phyloP scores from a whole-genome alignment of 495 filamentous ascomycete species.

The Aspergillus biplanus region DNA sequence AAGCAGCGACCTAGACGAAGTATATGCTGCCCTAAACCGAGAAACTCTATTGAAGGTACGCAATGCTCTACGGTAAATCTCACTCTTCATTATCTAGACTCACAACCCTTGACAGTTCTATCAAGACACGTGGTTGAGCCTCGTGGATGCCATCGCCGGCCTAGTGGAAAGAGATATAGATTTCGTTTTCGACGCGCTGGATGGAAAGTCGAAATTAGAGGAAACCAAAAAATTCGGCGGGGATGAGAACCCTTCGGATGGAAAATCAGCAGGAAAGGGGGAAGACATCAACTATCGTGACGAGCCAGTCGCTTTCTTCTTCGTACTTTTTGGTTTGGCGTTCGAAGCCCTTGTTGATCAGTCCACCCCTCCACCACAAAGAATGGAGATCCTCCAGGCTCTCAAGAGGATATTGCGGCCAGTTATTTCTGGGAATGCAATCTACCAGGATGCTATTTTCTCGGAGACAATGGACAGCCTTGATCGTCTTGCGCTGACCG shows the following conservation, averaged over 20 bases:
- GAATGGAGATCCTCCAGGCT: conserved; percentile 84
- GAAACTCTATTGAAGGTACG: conserved; percentile 81
- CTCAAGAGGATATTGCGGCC: conserved; percentile 94
- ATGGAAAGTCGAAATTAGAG: conserved; percentile 65
- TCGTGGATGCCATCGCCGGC: conserved; percentile 96
- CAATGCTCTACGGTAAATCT: not conserved
- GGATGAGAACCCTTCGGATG: conserved; percentile 51
- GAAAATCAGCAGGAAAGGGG: conserved; percentile 55
- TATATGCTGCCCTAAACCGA: conserved; percentile 92
- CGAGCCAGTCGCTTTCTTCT: conserved; percentile 98
- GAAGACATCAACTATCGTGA: conserved; percentile 94
- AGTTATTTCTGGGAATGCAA: conserved; percentile 92
- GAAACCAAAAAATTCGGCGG: conserved; percentile 26
- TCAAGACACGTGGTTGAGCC: conserved; percentile 94
- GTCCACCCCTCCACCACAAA: conserved; percentile 75
- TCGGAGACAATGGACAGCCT: conserved; percentile 96
- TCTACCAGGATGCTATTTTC: conserved; percentile 95
- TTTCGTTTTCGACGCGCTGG: conserved; percentile 94
- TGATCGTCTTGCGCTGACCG: conserved; percentile 89
- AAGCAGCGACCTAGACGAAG: conserved; percentile 80
- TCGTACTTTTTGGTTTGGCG: conserved; percentile 93
- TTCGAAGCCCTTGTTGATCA: conserved; percentile 92
- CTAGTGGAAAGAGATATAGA: conserved; percentile 97
- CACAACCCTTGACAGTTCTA: conserved; percentile 69
- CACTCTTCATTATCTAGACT: conserved; percentile 17